A percentile compares a stretch with the other conserved stretches of the same genome.
Evolutionary conservation across 2,329 filamentous ascomycete genomes (phyloP).

Genomic region (Colletotrichum tropicicola): DNA sequence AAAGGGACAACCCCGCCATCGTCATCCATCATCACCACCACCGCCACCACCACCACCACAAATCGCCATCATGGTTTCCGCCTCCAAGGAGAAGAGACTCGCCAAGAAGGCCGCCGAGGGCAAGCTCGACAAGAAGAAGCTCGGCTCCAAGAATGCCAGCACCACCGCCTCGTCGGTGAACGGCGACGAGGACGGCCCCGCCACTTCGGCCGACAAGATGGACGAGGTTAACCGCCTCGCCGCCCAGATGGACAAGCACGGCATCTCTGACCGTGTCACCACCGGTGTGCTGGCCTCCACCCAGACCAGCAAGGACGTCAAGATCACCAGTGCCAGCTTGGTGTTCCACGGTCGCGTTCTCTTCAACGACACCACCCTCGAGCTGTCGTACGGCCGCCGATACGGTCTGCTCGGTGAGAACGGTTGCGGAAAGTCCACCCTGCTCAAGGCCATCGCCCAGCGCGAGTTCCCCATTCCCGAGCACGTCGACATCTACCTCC

Average conservation of each 20-base stretch:
- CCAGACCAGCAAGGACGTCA: slow-evolving; percentile 88
- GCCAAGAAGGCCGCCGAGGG: slow-evolving; percentile 77
- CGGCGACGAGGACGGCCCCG: slow-evolving; percentile 78
- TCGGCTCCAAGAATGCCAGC: slow-evolving; percentile 63
- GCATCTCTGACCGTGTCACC: slow-evolving; percentile 96
- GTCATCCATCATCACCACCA: slow-evolving; percentile 7
- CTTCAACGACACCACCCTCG: slow-evolving; percentile 91
- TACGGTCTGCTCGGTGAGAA: slow-evolving; percentile 98
- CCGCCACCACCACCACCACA: slow-evolving; percentile 8
- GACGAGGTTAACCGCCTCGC: slow-evolving; percentile 87
- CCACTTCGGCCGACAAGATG: slow-evolving; percentile 76
- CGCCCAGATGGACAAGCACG: slow-evolving; percentile 94
- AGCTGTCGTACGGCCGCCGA: slow-evolving; percentile 90
- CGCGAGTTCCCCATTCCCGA: slow-evolving; percentile 97
- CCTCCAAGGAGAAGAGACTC: slow-evolving; percentile 76
- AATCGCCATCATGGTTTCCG: slow-evolving; percentile 65
- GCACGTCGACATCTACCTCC: slow-evolving; percentile 96
- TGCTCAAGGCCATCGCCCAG: slow-evolving; percentile 92
- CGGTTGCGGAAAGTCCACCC: slow-evolving; percentile 98
- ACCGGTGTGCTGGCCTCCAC: slow-evolving; percentile 95
- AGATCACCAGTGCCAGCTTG: slow-evolving; percentile 91
- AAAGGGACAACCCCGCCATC: slow-evolving; percentile 27
- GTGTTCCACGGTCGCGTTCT: slow-evolving; percentile 98
- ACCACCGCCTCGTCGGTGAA: slow-evolving; percentile 69
- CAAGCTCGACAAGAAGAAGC: slow-evolving; percentile 74